Evolutionary conservation across 164 flowering plant species (phyloP).

Genomic region (Vitis rotundifolia): DNA sequence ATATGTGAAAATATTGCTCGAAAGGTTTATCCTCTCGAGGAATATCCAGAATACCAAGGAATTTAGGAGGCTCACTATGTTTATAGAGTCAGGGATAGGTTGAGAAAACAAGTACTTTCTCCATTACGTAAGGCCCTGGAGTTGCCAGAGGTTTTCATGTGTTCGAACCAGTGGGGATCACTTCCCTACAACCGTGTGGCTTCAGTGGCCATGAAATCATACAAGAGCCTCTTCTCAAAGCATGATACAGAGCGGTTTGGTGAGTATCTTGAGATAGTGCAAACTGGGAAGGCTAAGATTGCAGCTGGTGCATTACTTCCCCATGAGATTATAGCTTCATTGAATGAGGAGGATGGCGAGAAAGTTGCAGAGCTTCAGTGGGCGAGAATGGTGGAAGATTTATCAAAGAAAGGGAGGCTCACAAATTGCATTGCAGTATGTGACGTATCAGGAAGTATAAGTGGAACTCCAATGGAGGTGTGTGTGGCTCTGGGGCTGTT

Average conservation of each 20-base stretch:
- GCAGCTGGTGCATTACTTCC: conserved; percentile 63
- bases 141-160: conserved; percentile 50
- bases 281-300: conserved; percentile 40
- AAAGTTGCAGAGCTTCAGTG: conserved; percentile 43
- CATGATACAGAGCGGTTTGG: conserved; percentile 43
- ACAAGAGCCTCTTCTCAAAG: conserved; percentile 37
- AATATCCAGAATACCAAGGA: conserved; percentile 28
- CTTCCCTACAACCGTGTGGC: conserved; percentile 51
- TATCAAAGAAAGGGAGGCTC: conserved; percentile 42
- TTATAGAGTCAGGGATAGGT: conserved; percentile 43
- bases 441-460: conserved; percentile 57
- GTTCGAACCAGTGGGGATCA: conserved; percentile 39
- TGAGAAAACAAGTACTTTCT: conserved; percentile 42
- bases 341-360: conserved; percentile 14
- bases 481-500: conserved; percentile 48
- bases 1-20: conserved; percentile 51
- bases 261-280: conserved; percentile 33
- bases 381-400: conserved; percentile 36
- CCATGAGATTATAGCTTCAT: conserved; percentile 39
- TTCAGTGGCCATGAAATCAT: conserved; percentile 58
- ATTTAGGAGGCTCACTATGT: conserved; percentile 46
- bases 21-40: conserved; percentile 38
- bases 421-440: conserved; percentile 48
- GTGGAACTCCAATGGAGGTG: conserved; percentile 57
- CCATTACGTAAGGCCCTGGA: conserved; percentile 32